Conservation (phyloP, 495 filamentous ascomycete species). For the Lasiosphaeria ovina region DNA sequence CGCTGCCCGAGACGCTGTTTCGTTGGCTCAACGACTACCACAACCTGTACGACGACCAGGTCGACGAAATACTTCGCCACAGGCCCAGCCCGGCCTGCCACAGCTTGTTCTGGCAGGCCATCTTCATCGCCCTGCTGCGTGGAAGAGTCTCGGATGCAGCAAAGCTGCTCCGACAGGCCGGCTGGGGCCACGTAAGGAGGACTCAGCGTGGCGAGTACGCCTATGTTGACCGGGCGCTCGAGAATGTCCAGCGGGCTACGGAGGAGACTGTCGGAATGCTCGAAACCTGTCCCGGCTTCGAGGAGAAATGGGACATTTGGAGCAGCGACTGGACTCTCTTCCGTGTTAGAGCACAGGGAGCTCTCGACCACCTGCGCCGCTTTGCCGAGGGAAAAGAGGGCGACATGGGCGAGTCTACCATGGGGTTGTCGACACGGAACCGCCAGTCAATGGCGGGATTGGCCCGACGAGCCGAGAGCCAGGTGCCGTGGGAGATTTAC, state of each 20-base stretch:
- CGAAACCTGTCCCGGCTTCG: slow-evolving; percentile 65
- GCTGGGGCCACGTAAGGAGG: slow-evolving; percentile 67
- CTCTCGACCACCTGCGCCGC: slow-evolving; percentile 62
- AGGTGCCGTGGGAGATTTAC: slow-evolving; percentile 83
- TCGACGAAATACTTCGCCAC: slow-evolving; percentile 57
- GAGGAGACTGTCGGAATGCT: slow-evolving; percentile 63
- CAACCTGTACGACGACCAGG: slow-evolving; percentile 56
- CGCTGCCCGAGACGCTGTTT: slow-evolving; percentile 71
- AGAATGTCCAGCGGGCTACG: slow-evolving; percentile 67
- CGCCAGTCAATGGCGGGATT: slow-evolving; percentile 49
- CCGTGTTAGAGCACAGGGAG: slow-evolving; percentile 63
- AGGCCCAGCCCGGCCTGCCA: slow-evolving; percentile 71
- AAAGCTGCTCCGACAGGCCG: slow-evolving; percentile 62
- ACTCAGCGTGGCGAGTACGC: slow-evolving; percentile 52
- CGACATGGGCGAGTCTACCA: slow-evolving; percentile 34
- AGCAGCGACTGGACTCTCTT: slow-evolving; percentile 76
- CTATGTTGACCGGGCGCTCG: slow-evolving; percentile 68
- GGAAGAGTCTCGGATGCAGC: slow-evolving; percentile 65
- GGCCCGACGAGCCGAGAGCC: slow-evolving; percentile 73
- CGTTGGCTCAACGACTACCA: slow-evolving; percentile 75
- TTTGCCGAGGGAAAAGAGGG: slow-evolving; percentile 71
- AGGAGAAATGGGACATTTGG: slow-evolving; percentile 71
- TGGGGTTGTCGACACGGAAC: slow-evolving; percentile 33
- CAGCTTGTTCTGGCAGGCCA: slow-evolving; percentile 73
- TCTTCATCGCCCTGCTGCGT: slow-evolving; percentile 65